Base-by-base conservation (phyloP, 2,329 filamentous ascomycete genomes). In the Tolypocladium ovalisporum region DNA sequence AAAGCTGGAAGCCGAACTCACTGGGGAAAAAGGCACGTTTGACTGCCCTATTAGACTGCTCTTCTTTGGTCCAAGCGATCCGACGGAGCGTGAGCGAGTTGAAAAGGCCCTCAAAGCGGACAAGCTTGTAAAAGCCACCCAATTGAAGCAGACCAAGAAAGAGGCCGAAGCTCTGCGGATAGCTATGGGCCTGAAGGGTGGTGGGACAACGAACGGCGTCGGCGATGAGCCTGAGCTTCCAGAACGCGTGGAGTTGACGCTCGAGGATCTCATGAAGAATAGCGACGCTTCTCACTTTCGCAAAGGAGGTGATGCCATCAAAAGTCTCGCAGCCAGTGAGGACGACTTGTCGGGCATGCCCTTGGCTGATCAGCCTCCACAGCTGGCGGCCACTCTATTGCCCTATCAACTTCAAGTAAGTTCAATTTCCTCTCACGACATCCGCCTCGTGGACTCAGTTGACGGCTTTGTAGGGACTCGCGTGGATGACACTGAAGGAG, bases 401-500 rank as follows among this genome's bases (percentile, higher is more conserved):
- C 87, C 89, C 1, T 94, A 95, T 70, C 91, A 96, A 66, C 81
- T 83, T 54, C 83, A 84, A 70, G 79, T 79, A 65, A 59, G 69
- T 58, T 17, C 49, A 15, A 32, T 5, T 19, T 9, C 8, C 19
- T 6, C 19, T 4, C 19, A 47, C 34, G n/a, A n/a, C n/a, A n/a
- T n/a, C 22, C 37, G 8, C 15, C 37, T 32, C n/a, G 19, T 36
- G 19, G 29, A 22, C n/a, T 32, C 57, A 34, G 44, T 65, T 71
- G 22, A 70, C 56, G 17, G 27, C 58, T 36, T 61, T 42, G 58
- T 76, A 93, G 76, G 90, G 89, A 8, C 75, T 96, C 42, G 84
- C 86, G 19, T 96, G 91, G 91, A 83, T 96, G 80, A 75, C 84
- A 22, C 77, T 84, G 9, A 90, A 89, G 64, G 91, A 96, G 68